These are phyloP conservation scores for Flammula alnicola DNA, from an alignment of 1,284 basidiomycete genomes.

Conservation along the genomic window DNA sequence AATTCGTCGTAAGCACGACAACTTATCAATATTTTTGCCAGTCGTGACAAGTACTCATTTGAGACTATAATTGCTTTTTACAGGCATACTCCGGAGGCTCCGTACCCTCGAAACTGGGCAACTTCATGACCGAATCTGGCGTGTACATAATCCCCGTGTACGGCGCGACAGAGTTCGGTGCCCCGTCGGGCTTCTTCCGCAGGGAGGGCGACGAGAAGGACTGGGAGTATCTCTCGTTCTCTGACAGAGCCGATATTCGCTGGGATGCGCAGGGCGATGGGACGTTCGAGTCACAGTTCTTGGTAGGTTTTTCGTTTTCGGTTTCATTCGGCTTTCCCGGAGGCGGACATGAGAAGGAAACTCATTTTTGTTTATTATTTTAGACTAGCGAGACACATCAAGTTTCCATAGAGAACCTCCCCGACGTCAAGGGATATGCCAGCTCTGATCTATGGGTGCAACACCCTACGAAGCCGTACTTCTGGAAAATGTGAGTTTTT, in stretches of 20 bases:
- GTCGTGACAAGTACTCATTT: not conserved
- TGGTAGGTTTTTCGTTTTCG: too few species aligned
- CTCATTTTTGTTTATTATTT: not conserved
- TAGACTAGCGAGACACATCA: slow-evolving; percentile 32
- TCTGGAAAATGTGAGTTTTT: slow-evolving; percentile 48
- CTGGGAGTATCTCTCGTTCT: slow-evolving; percentile 35
- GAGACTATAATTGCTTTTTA: not conserved
- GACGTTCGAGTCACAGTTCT: slow-evolving; percentile 32
- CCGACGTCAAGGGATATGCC: slow-evolving; percentile 31
- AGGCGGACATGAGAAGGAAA: too few species aligned
- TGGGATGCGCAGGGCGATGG: slow-evolving; percentile 38
- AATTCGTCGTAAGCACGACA: slow-evolving; percentile 36
- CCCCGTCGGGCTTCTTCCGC: slow-evolving; percentile 17
- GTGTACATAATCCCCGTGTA: slow-evolving; percentile 34
- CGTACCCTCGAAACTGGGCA: slow-evolving; percentile 30
- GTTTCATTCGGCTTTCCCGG: too few species aligned
- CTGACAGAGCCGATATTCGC: slow-evolving; percentile 20
- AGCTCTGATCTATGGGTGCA: slow-evolving; percentile 48
- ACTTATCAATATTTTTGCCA: not conserved
- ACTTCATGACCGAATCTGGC: slow-evolving; percentile 31
- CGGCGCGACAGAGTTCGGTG: slow-evolving; percentile 38
- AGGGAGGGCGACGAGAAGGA: slow-evolving; percentile 26
- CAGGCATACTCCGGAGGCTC: slow-evolving; percentile 35
- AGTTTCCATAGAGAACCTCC: slow-evolving; percentile 29
- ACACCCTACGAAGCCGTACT: slow-evolving; percentile 48